Conservation (phyloP, 176 grass and related monocot genomes). For the Musa troglodytarum region DNA sequence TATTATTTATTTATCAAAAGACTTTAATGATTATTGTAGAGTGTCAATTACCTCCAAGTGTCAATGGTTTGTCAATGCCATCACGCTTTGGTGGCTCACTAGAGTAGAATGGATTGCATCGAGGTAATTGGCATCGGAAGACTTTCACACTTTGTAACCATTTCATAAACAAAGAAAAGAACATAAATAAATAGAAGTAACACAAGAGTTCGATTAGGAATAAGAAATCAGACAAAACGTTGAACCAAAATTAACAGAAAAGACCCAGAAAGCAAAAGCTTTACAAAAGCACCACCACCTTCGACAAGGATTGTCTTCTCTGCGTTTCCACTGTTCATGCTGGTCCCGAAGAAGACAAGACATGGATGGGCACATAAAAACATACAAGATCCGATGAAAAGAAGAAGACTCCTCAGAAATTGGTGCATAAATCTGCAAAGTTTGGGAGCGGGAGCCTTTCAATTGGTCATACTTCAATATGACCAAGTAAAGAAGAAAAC, state of each 20-base stretch:
- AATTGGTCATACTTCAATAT: not conserved
- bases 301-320: constrained; percentile 45
- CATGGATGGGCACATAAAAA: constrained; percentile 90
- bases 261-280: not conserved
- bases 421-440: constrained; percentile 62
- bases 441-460: too few relatives aligned
- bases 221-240: not conserved
- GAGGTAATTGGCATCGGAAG: constrained; percentile 78
- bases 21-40: constrained; percentile 8
- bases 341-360: constrained; percentile 73
- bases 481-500: not conserved
- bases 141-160: constrained; percentile 59
- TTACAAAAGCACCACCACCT: constrained; percentile 30
- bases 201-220: not conserved
- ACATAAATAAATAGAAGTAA: not conserved
- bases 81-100: constrained; percentile 42
- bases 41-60: constrained; percentile 49
- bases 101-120: constrained; percentile 65
- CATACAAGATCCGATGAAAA: constrained; percentile 67
- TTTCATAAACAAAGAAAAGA: not conserved
- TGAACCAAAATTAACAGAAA: not conserved
- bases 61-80: constrained; percentile 51
- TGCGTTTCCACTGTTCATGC: constrained; percentile 74
- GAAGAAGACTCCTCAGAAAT: constrained; percentile 37
- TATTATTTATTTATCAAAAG: too few relatives aligned